Evolutionary conservation across 345 rosid genomes (phyloP).

Genomic region (Euphorbia peplus): DNA sequence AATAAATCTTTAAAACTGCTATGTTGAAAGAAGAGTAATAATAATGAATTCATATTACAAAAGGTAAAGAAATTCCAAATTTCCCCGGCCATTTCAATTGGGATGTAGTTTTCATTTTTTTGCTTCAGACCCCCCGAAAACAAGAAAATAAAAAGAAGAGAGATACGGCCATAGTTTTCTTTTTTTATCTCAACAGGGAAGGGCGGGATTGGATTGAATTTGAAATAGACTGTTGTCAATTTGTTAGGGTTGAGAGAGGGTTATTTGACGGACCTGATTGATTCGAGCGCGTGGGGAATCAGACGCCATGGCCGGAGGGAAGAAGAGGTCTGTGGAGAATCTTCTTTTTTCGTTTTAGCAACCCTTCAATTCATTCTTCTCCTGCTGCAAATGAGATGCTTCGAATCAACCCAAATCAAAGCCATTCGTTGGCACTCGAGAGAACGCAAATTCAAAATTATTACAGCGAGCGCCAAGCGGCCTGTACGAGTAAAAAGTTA

Average conservation of each 20-base stretch:
- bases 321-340: slow-evolving; percentile 22
- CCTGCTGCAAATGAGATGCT: no score
- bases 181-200: no score
- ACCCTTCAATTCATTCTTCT: no score
- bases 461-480: slow-evolving; percentile 15
- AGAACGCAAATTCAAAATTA: slow-evolving; percentile 28
- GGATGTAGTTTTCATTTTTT: background rate
- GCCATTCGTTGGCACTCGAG: no score
- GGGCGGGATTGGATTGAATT: slow-evolving; percentile 5
- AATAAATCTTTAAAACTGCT: background rate
- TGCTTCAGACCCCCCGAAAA: no score
- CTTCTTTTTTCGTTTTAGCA: no score
- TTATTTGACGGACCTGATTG: slow-evolving; percentile 50
- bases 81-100: background rate
- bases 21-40: background rate
- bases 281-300: slow-evolving; percentile 54
- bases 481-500: background rate
- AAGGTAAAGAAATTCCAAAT: background rate
- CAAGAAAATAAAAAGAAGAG: no score
- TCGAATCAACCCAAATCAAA: no score
- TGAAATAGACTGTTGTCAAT: background rate
- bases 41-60: background rate
- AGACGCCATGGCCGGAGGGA: slow-evolving; percentile 53
- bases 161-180: no score
- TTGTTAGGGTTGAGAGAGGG: slow-evolving; percentile 7